phyloP scores from a whole-genome alignment of 2,329 filamentous ascomycete species.

The Leptographium procerum region DNA sequence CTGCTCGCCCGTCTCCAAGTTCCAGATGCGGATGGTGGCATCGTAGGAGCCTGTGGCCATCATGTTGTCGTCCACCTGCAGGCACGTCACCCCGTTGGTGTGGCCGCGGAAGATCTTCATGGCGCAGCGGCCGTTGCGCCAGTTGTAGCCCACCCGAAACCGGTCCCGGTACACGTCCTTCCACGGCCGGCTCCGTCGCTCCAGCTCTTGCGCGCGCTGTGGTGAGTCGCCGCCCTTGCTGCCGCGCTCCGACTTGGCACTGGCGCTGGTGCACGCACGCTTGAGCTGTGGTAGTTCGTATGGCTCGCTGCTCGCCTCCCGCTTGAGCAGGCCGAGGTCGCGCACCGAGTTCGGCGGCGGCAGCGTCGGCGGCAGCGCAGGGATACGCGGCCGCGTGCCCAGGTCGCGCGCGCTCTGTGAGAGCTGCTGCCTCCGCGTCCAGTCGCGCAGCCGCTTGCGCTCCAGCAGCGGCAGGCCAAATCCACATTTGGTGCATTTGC shows the following conservation, averaged over 20 bases:
- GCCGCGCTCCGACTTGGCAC: not conserved
- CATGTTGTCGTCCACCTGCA: constrained; percentile 67
- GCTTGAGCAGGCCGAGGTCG: constrained; percentile 20
- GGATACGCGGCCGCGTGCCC: constrained; percentile 13
- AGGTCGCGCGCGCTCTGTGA: constrained; percentile 23
- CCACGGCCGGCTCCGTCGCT: constrained; percentile 61
- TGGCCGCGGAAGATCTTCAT: constrained; percentile 77
- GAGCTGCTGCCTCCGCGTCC: constrained; percentile 73
- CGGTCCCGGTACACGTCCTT: constrained; percentile 92
- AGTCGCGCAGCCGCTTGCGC: constrained; percentile 73
- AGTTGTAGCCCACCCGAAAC: constrained; percentile 93
- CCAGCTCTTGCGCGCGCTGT: constrained; percentile 10
- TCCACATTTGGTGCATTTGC: constrained; percentile 89
- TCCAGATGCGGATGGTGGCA: constrained; percentile 90
- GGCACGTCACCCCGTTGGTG: constrained; percentile 66
- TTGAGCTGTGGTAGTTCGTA: constrained; percentile 18
- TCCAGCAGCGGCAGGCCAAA: constrained; percentile 90
- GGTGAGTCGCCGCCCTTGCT: not conserved
- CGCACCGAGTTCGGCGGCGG: constrained; percentile 16
- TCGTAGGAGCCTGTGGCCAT: constrained; percentile 94
- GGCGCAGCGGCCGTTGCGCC: constrained; percentile 87
- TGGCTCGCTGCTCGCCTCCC: constrained; percentile 19
- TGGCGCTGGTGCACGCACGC: constrained; percentile 13
- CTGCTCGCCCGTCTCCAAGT: constrained; percentile 77
- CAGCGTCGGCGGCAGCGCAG: constrained; percentile 17